Percentiles rank a stretch among this genome's conserved stretches.
These are phyloP conservation scores for Sclerotiophoma versabilis DNA, from an alignment of 2,329 filamentous ascomycete genomes.

Conservation along the genomic window DNA sequence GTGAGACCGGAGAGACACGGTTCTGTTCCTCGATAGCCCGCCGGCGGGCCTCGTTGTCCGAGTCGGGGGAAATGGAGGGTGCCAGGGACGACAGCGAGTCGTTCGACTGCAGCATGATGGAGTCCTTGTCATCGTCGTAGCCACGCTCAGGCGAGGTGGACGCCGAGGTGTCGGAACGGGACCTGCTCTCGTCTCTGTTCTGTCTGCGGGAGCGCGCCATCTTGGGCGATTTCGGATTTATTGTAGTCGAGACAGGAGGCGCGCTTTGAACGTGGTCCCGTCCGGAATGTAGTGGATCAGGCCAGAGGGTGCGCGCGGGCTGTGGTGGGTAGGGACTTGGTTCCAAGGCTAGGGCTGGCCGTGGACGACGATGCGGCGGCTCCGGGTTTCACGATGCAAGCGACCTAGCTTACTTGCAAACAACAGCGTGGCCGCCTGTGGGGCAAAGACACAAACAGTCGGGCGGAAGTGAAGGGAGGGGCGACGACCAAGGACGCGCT, in stretches of 20 bases:
- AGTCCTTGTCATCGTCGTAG: constrained; percentile 92
- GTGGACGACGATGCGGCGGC: background rate
- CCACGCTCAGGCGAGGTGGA: constrained; percentile 77
- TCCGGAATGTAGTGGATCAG: background rate
- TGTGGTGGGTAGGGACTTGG: background rate
- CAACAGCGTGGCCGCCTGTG: background rate
- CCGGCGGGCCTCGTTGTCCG: constrained; percentile 69
- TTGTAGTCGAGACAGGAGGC: background rate
- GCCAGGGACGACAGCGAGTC: constrained; percentile 93
- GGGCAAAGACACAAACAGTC: background rate
- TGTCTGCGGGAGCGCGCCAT: constrained; percentile 45
- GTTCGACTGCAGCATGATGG: constrained; percentile 81
- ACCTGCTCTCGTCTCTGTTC: constrained; percentile 43
- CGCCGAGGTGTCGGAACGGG: constrained; percentile 63
- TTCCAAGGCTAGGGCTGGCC: background rate
- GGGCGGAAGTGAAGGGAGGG: constrained; percentile 7
- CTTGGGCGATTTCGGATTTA: constrained; percentile 11
- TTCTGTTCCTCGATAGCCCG: constrained; percentile 66
- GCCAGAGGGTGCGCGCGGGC: background rate
- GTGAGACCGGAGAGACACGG: constrained; percentile 79
- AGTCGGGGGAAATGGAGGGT: constrained; percentile 78
- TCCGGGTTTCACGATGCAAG: constrained; percentile 8
- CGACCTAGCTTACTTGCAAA: background rate
- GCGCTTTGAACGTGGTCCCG: background rate
- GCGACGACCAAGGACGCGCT: constrained; percentile 13